phyloP scores from a whole-genome alignment of 306 rosid species.

The Cucurbita pepo region DNA sequence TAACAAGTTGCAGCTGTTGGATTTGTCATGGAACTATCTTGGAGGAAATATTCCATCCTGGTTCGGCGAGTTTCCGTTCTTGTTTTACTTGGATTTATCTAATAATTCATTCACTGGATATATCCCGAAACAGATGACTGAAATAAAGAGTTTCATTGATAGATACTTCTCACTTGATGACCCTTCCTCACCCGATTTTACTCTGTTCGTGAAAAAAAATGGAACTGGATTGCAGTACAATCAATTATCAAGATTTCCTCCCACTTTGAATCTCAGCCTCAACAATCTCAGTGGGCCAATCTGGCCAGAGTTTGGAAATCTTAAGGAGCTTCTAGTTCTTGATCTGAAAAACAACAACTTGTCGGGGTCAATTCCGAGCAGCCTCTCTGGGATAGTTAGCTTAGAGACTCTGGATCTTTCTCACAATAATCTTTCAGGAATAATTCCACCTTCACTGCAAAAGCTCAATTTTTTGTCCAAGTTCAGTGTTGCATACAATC shows the following conservation, averaged over 20 bases:
- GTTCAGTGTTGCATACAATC: slow-evolving; percentile 14
- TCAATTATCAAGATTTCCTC: neutral
- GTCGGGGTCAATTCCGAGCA: slow-evolving; percentile 7
- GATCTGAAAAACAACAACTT: slow-evolving; percentile 1
- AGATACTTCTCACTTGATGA: neutral
- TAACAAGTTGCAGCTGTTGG: slow-evolving; percentile 22
- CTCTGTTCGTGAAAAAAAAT: neutral
- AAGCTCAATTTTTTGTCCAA: slow-evolving; percentile 13
- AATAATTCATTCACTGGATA: slow-evolving; percentile 26
- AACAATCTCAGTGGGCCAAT: slow-evolving; percentile 9
- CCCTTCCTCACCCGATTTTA: neutral
- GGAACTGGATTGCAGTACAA: slow-evolving; percentile 3
- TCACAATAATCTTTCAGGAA: slow-evolving; percentile 14
- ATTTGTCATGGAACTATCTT: slow-evolving; percentile 31
- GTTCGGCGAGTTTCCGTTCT: slow-evolving; percentile 11
- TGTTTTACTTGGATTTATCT: slow-evolving; percentile 20
- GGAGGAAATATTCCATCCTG: slow-evolving; percentile 18
- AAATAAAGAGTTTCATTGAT: neutral
- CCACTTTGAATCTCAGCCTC: slow-evolving; percentile 1
- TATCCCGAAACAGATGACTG: slow-evolving; percentile 10
- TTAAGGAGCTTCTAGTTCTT: slow-evolving; percentile 12
- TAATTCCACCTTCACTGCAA: slow-evolving; percentile 8
- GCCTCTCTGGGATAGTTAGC: slow-evolving; percentile 1
- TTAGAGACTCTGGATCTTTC: slow-evolving; percentile 17
- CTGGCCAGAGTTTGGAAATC: slow-evolving; percentile 16